These are phyloP conservation scores for Oxytropis ochrocephala DNA, from an alignment of 306 rosid species.

Conservation along the genomic window DNA sequence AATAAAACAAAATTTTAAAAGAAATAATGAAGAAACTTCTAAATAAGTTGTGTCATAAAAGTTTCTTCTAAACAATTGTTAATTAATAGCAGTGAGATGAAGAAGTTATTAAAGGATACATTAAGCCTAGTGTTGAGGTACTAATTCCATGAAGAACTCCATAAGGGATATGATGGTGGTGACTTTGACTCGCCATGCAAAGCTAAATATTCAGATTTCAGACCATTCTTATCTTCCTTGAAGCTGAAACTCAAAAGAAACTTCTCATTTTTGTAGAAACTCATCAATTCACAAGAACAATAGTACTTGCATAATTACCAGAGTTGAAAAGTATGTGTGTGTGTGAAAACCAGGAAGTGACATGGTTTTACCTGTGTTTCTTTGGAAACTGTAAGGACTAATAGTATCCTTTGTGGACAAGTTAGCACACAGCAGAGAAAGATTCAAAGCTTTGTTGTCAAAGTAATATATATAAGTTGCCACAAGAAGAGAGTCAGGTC, in stretches of 20 bases:
- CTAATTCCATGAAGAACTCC: constrained; percentile 67
- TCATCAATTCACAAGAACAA: constrained; percentile 12
- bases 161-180: constrained; percentile 47
- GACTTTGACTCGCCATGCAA: constrained; percentile 76
- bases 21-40: constrained; percentile 5
- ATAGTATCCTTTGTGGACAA: constrained; percentile 29
- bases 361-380: constrained; percentile 31
- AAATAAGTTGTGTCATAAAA: neutral
- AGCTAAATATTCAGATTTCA: constrained; percentile 19
- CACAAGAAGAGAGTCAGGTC: constrained; percentile 37
- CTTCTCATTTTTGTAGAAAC: constrained; percentile 9
- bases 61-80: neutral
- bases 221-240: constrained; percentile 39
- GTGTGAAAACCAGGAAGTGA: constrained; percentile 8
- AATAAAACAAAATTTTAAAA: neutral
- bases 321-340: neutral
- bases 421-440: constrained; percentile 22
- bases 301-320: too few species aligned
- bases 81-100: neutral
- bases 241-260: constrained; percentile 30
- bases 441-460: constrained; percentile 59
- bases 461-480: constrained; percentile 31
- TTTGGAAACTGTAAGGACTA: constrained; percentile 22
- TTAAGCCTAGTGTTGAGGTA: constrained; percentile 48
- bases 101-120: constrained; percentile 42